These are phyloP conservation scores for Arthrobotrys sphaeroides DNA, from an alignment of 2,329 filamentous ascomycete species.

Conservation along the genomic window DNA sequence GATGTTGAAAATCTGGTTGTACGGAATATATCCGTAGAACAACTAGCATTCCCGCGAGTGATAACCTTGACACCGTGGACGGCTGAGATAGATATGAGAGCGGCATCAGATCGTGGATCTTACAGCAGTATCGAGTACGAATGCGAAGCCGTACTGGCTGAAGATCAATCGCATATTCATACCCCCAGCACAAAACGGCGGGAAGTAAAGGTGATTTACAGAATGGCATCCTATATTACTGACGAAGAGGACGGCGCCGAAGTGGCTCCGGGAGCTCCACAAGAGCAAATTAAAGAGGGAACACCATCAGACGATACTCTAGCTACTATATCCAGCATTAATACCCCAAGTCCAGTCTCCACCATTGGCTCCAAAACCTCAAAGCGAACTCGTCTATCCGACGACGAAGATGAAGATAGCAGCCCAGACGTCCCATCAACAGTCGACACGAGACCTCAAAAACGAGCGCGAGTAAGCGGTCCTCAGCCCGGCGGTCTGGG, in stretches of 20 bases:
- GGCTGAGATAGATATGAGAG: slow-evolving; percentile 1
- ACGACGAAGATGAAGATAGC: neutral
- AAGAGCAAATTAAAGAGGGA: too few species aligned
- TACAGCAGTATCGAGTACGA: slow-evolving; percentile 3
- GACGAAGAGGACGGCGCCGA: too few species aligned
- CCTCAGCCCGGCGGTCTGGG: neutral
- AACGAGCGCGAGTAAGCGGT: neutral
- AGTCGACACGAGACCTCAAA: neutral
- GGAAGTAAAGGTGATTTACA: too few species aligned
- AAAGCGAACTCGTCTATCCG: neutral
- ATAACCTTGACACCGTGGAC: slow-evolving; percentile 11
- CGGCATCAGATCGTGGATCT: neutral
- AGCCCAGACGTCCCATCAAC: neutral
- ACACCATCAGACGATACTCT: neutral
- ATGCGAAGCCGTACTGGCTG: slow-evolving; percentile 20
- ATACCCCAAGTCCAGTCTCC: neutral
- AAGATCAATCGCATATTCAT: too few species aligned
- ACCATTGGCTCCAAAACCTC: neutral
- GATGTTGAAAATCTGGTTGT: neutral
- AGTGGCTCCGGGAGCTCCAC: too few species aligned
- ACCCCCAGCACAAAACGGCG: too few species aligned
- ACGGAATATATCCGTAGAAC: neutral
- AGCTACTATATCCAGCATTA: neutral
- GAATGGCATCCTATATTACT: too few species aligned
- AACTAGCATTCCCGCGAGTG: neutral